Percentiles rank a stretch among this genome's conserved stretches.
phyloP scores from a whole-genome alignment of 345 rosid genomes.

The Mangifera indica region DNA sequence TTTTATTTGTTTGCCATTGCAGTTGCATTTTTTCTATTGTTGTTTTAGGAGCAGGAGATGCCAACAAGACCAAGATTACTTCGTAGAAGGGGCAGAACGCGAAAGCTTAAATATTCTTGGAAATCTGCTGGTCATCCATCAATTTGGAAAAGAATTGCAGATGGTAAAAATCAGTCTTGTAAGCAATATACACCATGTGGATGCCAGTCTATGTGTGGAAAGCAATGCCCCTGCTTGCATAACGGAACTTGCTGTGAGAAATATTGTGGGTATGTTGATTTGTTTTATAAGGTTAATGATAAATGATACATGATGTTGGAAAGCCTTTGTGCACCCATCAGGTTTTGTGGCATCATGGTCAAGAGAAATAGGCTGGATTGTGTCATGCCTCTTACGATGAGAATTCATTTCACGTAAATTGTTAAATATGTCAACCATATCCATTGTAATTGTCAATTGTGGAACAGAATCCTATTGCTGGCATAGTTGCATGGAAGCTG shows the following conservation, averaged over 20 bases:
- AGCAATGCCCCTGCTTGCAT: constrained; percentile 67
- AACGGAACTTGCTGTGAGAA: constrained; percentile 91
- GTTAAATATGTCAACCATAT: not conserved
- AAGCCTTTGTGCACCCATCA: not conserved
- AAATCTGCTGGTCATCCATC: constrained; percentile 78
- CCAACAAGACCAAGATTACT: constrained; percentile 49
- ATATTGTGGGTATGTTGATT: constrained; percentile 80
- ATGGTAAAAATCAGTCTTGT: constrained; percentile 53
- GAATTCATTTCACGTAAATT: not conserved
- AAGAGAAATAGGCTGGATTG: not conserved
- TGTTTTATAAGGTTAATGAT: constrained; percentile 8
- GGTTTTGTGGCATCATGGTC: not conserved
- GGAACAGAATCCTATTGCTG: not conserved
- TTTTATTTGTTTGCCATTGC: constrained; percentile 7
- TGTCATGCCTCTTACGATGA: not conserved
- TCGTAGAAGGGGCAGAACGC: constrained; percentile 67
- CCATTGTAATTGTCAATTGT: not conserved
- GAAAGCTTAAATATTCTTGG: constrained; percentile 92
- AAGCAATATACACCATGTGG: constrained; percentile 91
- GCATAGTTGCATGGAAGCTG: not conserved
- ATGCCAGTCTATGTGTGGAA: constrained; percentile 80
- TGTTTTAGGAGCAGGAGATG: constrained; percentile 70
- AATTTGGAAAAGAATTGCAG: constrained; percentile 64
- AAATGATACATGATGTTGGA: constrained; percentile 14
- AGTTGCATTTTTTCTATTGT: constrained; percentile 17